Conservation (phyloP, 2,329 filamentous ascomycete species). For the Dactylellina parvicollis region DNA sequence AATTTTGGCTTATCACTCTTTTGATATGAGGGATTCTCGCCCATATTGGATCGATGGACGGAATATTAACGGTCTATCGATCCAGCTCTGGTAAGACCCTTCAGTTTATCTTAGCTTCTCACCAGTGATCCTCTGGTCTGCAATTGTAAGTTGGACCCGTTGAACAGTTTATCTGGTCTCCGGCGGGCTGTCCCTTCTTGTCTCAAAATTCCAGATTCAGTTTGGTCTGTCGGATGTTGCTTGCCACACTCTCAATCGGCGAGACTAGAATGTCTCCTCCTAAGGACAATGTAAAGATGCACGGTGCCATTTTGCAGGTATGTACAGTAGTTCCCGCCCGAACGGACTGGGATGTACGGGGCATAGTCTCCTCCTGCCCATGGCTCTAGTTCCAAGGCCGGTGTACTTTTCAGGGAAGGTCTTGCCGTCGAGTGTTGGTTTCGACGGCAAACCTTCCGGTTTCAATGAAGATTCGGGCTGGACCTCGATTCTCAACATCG, state of each 20-base stretch:
- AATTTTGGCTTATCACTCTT: slow-evolving; percentile 1
- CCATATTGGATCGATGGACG: not conserved
- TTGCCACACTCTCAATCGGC: slow-evolving; percentile 13
- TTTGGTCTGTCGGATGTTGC: slow-evolving; percentile 46
- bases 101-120: slow-evolving; percentile 19
- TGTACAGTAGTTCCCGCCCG: slow-evolving; percentile 52
- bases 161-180: slow-evolving; percentile 28
- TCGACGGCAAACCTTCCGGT: slow-evolving; percentile 33
- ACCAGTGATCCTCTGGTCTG: slow-evolving; percentile 8
- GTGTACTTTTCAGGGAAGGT: slow-evolving; percentile 19
- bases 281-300: slow-evolving; percentile 13
- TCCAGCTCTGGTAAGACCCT: not conserved
- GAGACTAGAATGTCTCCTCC: slow-evolving; percentile 22
- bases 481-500: slow-evolving; percentile 29
- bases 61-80: not conserved
- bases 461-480: slow-evolving; percentile 14
- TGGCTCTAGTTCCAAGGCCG: slow-evolving; percentile 7
- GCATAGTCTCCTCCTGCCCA: not conserved
- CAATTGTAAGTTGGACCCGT: slow-evolving; percentile 36
- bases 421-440: slow-evolving; percentile 30
- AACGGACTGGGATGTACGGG: slow-evolving; percentile 40
- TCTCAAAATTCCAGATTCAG: slow-evolving; percentile 40
- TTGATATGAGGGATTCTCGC: slow-evolving; percentile 6
- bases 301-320: slow-evolving; percentile 16
- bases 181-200: slow-evolving; percentile 12